Evolutionary conservation across 352 stramenopile genomes (phyloP).

Genomic region (Phytophthora agathidicida): DNA sequence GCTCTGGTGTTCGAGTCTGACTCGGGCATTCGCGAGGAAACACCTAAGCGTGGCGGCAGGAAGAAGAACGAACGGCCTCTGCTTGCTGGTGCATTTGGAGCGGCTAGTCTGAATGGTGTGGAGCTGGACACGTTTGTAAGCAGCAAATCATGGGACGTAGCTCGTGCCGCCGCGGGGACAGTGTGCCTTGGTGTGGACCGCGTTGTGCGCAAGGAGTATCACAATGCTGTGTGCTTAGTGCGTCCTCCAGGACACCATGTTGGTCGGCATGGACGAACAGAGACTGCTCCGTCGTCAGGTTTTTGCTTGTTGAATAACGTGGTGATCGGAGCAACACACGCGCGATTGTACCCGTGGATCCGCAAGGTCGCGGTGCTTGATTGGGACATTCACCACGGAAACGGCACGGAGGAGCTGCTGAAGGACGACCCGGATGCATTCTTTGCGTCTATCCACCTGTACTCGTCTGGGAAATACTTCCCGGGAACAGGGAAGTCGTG

Average conservation of each 20-base stretch:
- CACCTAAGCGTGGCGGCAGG: constrained; percentile 30
- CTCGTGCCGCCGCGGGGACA: constrained; percentile 75
- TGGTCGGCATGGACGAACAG: constrained; percentile 72
- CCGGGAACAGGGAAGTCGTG: constrained; percentile 75
- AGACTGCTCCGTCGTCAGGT: constrained; percentile 82
- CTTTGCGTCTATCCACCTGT: constrained; percentile 86
- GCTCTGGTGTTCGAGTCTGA: constrained; percentile 85
- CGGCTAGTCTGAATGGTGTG: constrained; percentile 64
- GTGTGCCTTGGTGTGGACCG: constrained; percentile 85
- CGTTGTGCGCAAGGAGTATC: constrained; percentile 79
- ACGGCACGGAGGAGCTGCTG: constrained; percentile 96
- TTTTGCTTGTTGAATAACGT: constrained; percentile 99
- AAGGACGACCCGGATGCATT: constrained; percentile 83
- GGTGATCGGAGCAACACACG: constrained; percentile 97
- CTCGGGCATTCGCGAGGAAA: constrained; percentile 59
- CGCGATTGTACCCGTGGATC: constrained; percentile 91
- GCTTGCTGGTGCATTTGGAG: constrained; percentile 75
- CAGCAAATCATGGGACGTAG: constrained; percentile 86
- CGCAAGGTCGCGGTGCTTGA: constrained; percentile 96
- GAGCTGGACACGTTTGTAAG: constrained; percentile 88
- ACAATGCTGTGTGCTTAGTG: constrained; percentile 87
- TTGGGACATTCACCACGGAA: constrained; percentile 99
- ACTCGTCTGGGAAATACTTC: constrained; percentile 79
- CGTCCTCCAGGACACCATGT: constrained; percentile 94
- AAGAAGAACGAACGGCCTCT: constrained; percentile 46